These are phyloP conservation scores for Fusarium avenaceum DNA, from an alignment of 2,329 filamentous ascomycete species.

Conservation along the genomic window DNA sequence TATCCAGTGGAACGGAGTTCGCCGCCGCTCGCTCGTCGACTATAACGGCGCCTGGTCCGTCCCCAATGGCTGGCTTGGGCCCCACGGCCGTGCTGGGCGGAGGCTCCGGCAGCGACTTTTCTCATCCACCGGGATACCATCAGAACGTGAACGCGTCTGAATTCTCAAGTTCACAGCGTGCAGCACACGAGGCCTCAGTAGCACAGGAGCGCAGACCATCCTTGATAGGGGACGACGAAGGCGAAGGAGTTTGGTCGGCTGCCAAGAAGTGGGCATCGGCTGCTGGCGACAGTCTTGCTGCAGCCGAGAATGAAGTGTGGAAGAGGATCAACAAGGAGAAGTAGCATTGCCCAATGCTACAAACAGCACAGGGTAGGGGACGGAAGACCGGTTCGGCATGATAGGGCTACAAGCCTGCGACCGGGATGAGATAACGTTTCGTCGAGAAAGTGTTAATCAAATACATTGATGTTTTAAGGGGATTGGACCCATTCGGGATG, in stretches of 20 bases:
- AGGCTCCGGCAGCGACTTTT: conserved; percentile 50
- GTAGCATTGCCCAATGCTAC: conserved; percentile 7
- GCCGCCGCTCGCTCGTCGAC: conserved; percentile 63
- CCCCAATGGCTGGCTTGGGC: conserved; percentile 46
- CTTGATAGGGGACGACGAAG: conserved; percentile 50
- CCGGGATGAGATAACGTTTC: conserved; percentile 40
- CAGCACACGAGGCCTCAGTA: conserved; percentile 55
- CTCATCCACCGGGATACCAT: conserved; percentile 68
- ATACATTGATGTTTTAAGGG: conserved; percentile 46
- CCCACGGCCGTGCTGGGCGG: conserved; percentile 49
- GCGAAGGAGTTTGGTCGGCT: conserved; percentile 66
- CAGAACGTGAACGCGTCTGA: conserved; percentile 68
- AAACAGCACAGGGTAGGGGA: conserved; percentile 22
- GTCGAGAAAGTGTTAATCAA: conserved; percentile 34
- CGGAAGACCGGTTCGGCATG: conserved; percentile 21
- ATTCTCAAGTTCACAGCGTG: conserved; percentile 62
- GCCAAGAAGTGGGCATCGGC: conserved; percentile 70
- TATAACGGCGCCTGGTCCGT: conserved; percentile 50
- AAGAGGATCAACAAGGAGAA: conserved; percentile 70
- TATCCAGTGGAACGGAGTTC: conserved; percentile 57
- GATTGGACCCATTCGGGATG: conserved; percentile 32
- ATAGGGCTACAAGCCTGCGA: conserved; percentile 38
- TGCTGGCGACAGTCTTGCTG: conserved; percentile 69
- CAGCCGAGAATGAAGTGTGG: conserved; percentile 73
- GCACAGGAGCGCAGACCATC: conserved; percentile 43